phyloP scores from a whole-genome alignment of 78 protist genomes.

The Cavenderia fasciculata region DNA sequence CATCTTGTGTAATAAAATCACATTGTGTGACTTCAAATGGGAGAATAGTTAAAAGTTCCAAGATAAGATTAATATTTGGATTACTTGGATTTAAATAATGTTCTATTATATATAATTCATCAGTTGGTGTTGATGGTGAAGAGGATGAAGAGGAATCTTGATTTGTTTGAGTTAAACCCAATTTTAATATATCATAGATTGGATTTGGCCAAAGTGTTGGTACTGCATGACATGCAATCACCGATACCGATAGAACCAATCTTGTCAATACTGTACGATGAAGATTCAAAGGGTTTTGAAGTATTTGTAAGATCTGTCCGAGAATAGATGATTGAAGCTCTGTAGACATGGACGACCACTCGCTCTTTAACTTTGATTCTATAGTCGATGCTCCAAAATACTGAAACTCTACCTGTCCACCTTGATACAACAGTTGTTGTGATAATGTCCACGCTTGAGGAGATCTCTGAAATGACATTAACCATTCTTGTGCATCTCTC shows the following conservation, averaged over 20 bases:
- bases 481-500: constrained; percentile 25
- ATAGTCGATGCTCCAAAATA: constrained; percentile 77
- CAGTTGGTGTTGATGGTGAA: no score
- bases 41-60: constrained; percentile 27
- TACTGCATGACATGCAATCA: constrained; percentile 45
- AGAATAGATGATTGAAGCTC: background rate
- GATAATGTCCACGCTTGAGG: constrained; percentile 21
- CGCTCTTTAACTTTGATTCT: constrained; percentile 30
- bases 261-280: constrained; percentile 13
- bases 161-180: no score
- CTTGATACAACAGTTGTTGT: constrained; percentile 7
- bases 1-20: constrained; percentile 51
- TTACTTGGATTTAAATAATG: no score
- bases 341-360: constrained; percentile 10
- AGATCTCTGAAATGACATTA: constrained; percentile 33
- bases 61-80: no score
- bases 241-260: constrained; percentile 37
- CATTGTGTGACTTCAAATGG: constrained; percentile 38
- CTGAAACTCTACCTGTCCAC: constrained; percentile 19
- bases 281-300: background rate
- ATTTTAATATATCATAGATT: constrained; percentile 31
- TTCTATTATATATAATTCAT: no score
- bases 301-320: constrained; percentile 8
- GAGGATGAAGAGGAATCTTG: no score
- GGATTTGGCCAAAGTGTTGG: constrained; percentile 21